Base-by-base conservation (phyloP, 805 yeast genomes). In the Komagataella populi region DNA sequence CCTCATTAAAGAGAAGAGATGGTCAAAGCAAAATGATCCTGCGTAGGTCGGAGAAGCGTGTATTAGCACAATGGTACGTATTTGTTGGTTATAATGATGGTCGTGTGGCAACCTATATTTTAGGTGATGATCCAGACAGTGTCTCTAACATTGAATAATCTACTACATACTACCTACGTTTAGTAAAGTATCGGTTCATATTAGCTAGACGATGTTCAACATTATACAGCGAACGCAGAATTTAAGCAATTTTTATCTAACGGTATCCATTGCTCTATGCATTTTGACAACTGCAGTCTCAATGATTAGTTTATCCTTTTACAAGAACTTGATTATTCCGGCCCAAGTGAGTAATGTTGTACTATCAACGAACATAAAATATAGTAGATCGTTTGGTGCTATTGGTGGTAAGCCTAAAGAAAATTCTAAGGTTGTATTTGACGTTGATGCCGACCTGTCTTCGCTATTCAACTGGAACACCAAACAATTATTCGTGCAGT, bases 381-480 rank as follows among this genome's bases (percentile, higher is more conserved):
- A 71, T 55, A 81, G 81, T 57, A 79, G 80, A 58, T 72, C 75
- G 54, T 83, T 74, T 61, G 96, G 96, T 1, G 81, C 90, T 3
- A 66, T 66, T 6, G 73, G 74, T 53, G 80, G 82, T 49, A 76
- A 73, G 56, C 82, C 86, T 49, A 89, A 84, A 68, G 96, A 90
- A 61, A 87, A 87, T 63, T 73, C 84, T 52, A 78, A 75, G 58
- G 64, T 89, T 45, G 68, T 69, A 10, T 89, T 93, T 60, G 95
- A 87, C 63, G 68, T 93, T 48, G 79, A 78, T 5, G 71, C 78
- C 1, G 96, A 91, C 65, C 71, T 91, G 55, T 63, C 86, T 1
- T 82, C 87, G 1, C 72, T 93, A 50, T 90, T 90, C 76, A 89
- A 85, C 66, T 91, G 97, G 96, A 93, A 91, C 68, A 93, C 99